phyloP scores from a whole-genome alignment of 1,139 yeast species.

The Kodamaea fungicola region DNA sequence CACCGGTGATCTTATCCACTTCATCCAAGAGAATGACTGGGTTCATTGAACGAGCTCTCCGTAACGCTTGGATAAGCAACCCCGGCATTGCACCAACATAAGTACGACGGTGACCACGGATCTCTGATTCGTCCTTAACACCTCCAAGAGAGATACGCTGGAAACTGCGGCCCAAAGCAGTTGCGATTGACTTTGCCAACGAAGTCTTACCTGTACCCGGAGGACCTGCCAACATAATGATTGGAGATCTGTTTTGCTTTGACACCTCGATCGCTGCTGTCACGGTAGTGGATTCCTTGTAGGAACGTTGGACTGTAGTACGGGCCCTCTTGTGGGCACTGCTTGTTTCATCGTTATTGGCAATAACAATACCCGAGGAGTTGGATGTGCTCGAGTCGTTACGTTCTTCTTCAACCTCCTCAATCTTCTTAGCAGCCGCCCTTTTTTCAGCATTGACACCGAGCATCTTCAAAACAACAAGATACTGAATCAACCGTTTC shows the following conservation, averaged over 20 bases:
- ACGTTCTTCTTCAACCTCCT: constrained; percentile 7
- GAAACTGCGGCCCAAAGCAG: constrained; percentile 73
- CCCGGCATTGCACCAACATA: constrained; percentile 97
- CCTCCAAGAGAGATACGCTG: constrained; percentile 90
- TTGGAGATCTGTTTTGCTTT: constrained; percentile 58
- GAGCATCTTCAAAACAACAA: constrained; percentile 71
- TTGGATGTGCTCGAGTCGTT: constrained; percentile 5
- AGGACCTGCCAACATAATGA: constrained; percentile 83
- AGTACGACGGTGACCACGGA: constrained; percentile 89
- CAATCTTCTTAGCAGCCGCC: constrained; percentile 12
- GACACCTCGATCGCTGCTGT: constrained; percentile 26
- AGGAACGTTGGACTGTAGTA: constrained; percentile 22
- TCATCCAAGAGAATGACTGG: constrained; percentile 90
- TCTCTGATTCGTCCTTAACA: constrained; percentile 83
- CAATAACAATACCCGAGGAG: constrained; percentile 27
- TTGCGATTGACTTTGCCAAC: constrained; percentile 80
- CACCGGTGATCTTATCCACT: constrained; percentile 77
- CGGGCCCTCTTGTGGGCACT: constrained; percentile 26
- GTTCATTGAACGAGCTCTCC: constrained; percentile 77
- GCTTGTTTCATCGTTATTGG: constrained; percentile 35
- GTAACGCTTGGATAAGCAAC: constrained; percentile 69
- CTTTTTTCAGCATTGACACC: constrained; percentile 37
- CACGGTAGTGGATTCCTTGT: constrained; percentile 11
- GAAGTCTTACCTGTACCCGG: constrained; percentile 97
- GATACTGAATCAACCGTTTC: constrained; percentile 73